Percentiles rank a stretch among this genome's conserved stretches.
Conservation (phyloP, 139 green algal genomes). For the Micromonas commoda region DNA sequence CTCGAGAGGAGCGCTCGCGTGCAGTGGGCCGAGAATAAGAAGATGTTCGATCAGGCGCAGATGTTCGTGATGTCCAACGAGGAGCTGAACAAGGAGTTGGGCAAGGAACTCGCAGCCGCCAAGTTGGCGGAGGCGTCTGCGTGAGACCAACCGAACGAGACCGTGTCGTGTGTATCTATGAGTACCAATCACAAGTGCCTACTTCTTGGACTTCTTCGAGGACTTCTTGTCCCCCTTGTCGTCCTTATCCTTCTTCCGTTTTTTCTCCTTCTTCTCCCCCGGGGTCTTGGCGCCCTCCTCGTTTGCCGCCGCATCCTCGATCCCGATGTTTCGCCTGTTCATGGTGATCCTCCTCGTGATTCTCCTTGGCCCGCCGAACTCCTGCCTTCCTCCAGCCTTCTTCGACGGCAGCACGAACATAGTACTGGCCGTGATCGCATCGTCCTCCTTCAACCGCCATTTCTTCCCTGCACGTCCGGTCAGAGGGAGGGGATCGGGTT, state of each 20-base stretch:
- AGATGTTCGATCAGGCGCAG: neutral
- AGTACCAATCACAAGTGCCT: too few species aligned
- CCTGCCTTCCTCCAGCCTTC: too few species aligned
- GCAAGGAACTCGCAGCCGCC: neutral
- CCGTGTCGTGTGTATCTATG: too few species aligned
- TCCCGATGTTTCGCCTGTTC: too few species aligned
- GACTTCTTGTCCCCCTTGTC: neutral
- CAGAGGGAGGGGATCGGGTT: too few species aligned
- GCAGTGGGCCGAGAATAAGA: neutral
- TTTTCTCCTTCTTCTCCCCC: slow-evolving; percentile 4
- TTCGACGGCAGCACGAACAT: too few species aligned
- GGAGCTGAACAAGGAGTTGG: neutral
- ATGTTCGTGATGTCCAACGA: neutral
- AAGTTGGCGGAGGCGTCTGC: neutral
- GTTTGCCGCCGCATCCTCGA: too few species aligned
- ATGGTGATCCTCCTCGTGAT: too few species aligned
- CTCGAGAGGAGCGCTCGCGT: neutral
- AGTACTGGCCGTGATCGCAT: too few species aligned
- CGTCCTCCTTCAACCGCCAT: too few species aligned
- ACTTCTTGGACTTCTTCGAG: neutral
- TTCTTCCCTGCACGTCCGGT: too few species aligned
- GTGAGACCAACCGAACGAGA: neutral
- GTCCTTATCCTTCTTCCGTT: neutral
- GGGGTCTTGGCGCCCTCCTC: neutral
- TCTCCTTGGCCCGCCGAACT: too few species aligned